Base-by-base conservation (phyloP, 129 eudicot species). In the Helichrysum umbraculigerum region DNA sequence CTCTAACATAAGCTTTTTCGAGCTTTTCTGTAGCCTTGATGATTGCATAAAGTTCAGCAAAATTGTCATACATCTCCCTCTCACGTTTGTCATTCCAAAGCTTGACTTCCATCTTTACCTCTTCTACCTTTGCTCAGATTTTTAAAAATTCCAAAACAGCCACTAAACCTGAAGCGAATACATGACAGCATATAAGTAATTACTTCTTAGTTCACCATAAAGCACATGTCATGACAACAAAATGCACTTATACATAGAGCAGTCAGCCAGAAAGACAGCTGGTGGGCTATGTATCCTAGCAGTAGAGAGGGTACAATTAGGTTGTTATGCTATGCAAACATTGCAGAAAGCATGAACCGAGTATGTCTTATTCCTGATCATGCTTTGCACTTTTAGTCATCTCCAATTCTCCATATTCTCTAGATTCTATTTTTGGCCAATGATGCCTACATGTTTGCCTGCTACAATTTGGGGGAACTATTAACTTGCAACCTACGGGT, bases 31-130 rank as follows among this genome's bases (percentile, higher is more conserved):
- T 91, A 0, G 97, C 96, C 72, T 88, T 88, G 29, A 94, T 94
- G 20, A 94, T 94, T 1, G 97, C 98, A 63, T 82, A 94, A 19
- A 94, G 90, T 83, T 94, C 97, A 0, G 93, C 90, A 21, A 94
- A 86, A 75, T 94, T 90, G 9, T 91, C 98, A 39, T 91, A 87
- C 97, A 94, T 88, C 68, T 91, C 97, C 57, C 97, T 78, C 79
- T 87, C 98, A 21, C 90, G 93, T 87, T 94, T 88, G 83, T 94
- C 97, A 28, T 91, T 90, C 97, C 97, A 94, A 79, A 91, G 79
- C 78, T 94, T 94, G n/a, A 94, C 92, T 79, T 94, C 98, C 98
- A 94, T 93, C 62, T 4, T 57, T n/a, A 47, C 12, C 0, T 57
- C 62, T 11, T 21, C 4, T 57, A 19, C 28, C 29, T 19, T 7